phyloP scores from a whole-genome alignment of 1,284 basidiomycete genomes.

The Papiliotrema laurentii region DNA sequence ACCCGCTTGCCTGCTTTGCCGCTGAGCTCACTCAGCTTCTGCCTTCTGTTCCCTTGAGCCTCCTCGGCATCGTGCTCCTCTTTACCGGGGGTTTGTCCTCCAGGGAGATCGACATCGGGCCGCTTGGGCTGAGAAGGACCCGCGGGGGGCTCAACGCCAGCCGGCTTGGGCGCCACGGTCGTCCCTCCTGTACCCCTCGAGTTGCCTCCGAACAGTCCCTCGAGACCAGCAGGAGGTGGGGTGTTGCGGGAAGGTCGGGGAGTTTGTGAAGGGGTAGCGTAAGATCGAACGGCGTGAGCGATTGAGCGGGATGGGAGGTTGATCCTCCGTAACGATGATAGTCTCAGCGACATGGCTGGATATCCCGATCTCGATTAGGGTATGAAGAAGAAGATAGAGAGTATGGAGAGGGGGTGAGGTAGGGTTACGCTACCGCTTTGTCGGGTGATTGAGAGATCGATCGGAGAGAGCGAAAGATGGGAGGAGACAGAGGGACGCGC shows the following conservation, averaged over 20 bases:
- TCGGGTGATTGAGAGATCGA: too few species aligned
- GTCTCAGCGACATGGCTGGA: slow-evolving; percentile 28
- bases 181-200: slow-evolving; percentile 9
- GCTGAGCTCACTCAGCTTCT: slow-evolving; percentile 35
- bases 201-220: slow-evolving; percentile 34
- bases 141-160: slow-evolving; percentile 24
- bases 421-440: too few species aligned
- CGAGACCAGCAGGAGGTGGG: slow-evolving; percentile 38
- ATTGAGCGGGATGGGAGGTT: slow-evolving; percentile 8
- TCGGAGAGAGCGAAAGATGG: not conserved
- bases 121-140: slow-evolving; percentile 31
- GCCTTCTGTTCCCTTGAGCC: slow-evolving; percentile 23
- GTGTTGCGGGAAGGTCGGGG: slow-evolving; percentile 33
- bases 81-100: slow-evolving; percentile 6
- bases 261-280: slow-evolving; percentile 26
- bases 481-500: too few species aligned
- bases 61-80: slow-evolving; percentile 19
- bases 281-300: slow-evolving; percentile 20
- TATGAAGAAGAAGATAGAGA: too few species aligned
- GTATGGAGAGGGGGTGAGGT: too few species aligned
- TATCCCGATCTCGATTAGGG: too few species aligned
- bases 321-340: slow-evolving; percentile 18
- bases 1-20: slow-evolving; percentile 30
- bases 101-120: slow-evolving; percentile 29
- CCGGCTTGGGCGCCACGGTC: slow-evolving; percentile 29